Base-by-base conservation (phyloP, 192 early-diverging fungal genomes). In the Coemansia sp. region DNA sequence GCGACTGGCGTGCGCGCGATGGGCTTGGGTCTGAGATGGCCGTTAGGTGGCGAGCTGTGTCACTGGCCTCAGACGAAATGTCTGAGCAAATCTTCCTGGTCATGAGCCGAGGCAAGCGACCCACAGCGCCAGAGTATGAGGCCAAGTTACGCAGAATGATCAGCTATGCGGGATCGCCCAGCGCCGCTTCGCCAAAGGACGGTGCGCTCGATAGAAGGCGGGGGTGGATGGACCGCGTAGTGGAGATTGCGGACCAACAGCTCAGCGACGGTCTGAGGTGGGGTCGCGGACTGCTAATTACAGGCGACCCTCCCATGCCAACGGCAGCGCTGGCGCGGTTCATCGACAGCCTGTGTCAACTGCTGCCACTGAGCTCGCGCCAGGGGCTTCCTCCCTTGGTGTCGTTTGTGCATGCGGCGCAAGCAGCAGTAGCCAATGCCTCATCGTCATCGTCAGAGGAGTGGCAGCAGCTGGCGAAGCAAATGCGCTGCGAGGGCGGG, bases 1-100 rank as follows among this genome's bases (percentile, higher is more conserved):
- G 94, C 70, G 87, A 95, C 58, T 97, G 94, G 94, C 83, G 85
- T 26, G 89, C 84, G 24, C 87, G 93, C 29, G 88, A 87, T 38
- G 87, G 84, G 35, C 85, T 89, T 53, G 65, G 54, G 9, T 66
- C 68, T 5, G 70, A 67, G 37, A 73, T 74, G 14, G 50, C 71
- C 7, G 61, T 62, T 26, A 63, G 62, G 22, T 71, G 66, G 67
- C 59, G 36, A 3, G 75, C 66, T 3, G 50, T 52, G 14, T 62
- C 59, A 38, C 36, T 54, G 38, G 68, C 36, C 26, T 50, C 33
- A 19, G 71, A 70, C 50, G 70, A 77, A 38, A 42, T 63, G 62
- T 61, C 81, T 0, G 22, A 22, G 18, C 61, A 73, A 38, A 73
- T 82, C 22, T 82, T 70, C 64, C 36, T 40, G 10, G 70, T 82